Evolutionary conservation across 2,329 filamentous ascomycete genomes (phyloP).

Genomic region (Juglanconis juglandina): DNA sequence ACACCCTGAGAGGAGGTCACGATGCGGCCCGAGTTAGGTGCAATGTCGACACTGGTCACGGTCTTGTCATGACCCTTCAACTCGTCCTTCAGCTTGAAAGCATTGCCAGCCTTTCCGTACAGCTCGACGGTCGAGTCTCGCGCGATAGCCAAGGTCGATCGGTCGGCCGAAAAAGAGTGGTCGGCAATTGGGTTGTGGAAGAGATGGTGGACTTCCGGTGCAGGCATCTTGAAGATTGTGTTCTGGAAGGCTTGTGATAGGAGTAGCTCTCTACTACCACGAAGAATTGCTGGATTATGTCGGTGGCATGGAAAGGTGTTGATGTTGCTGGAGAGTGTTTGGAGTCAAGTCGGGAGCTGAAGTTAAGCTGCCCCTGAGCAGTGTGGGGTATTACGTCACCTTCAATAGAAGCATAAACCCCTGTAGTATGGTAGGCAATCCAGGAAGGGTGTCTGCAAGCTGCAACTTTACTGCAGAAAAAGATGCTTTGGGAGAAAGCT

Average conservation of each 20-base stretch:
- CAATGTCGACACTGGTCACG: slow-evolving; percentile 94
- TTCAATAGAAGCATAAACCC: slow-evolving; percentile 14
- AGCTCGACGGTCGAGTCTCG: slow-evolving; percentile 88
- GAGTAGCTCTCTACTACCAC: slow-evolving; percentile 98
- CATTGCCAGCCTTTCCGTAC: slow-evolving; percentile 68
- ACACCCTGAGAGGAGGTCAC: slow-evolving; percentile 94
- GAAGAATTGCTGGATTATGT: background rate
- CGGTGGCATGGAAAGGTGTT: slow-evolving; percentile 6
- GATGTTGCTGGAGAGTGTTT: slow-evolving; percentile 3
- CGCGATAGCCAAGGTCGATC: slow-evolving; percentile 81
- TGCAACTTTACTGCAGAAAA: slow-evolving; percentile 17
- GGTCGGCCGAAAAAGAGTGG: slow-evolving; percentile 96
- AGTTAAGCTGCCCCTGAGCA: slow-evolving; percentile 2
- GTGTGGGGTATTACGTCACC: slow-evolving; percentile 15
- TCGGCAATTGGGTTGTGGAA: slow-evolving; percentile 96
- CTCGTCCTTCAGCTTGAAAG: slow-evolving; percentile 84
- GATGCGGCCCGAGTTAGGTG: slow-evolving; percentile 83
- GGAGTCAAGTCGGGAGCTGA: background rate
- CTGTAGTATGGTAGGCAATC: slow-evolving; percentile 8
- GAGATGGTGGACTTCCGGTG: slow-evolving; percentile 90
- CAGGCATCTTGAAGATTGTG: slow-evolving; percentile 59
- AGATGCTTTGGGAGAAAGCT: slow-evolving; percentile 8
- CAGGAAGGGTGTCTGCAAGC: background rate
- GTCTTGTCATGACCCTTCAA: slow-evolving; percentile 96
- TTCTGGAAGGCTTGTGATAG: slow-evolving; percentile 57